Percentiles rank a stretch among this genome's conserved stretches.
Conservation (phyloP, 805 yeast species). For the Tetrapisispora namnaoensis region DNA sequence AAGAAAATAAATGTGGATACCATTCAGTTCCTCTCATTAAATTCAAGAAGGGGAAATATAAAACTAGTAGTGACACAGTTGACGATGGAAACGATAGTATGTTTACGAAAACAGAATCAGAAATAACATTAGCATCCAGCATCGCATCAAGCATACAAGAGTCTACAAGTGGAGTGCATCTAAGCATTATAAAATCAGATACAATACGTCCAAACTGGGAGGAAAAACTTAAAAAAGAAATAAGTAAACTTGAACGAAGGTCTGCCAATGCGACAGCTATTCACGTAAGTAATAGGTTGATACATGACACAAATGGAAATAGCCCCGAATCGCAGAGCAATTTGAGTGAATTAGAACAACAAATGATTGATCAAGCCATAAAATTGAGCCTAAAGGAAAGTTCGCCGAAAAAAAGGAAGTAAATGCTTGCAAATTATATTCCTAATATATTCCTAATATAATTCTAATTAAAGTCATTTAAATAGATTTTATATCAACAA, state of each 20-base stretch:
- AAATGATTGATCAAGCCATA: conserved; percentile 80
- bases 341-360: conserved; percentile 48
- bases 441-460: neutral
- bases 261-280: conserved; percentile 93
- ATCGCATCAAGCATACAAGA: neutral
- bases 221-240: conserved; percentile 55
- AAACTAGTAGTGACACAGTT: neutral
- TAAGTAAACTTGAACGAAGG: conserved; percentile 67
- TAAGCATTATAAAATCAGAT: conserved; percentile 56
- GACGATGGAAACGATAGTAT: conserved; percentile 5
- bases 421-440: conserved; percentile 3
- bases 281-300: conserved; percentile 73
- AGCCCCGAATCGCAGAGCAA: conserved; percentile 19
- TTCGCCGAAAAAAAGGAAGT: conserved; percentile 3
- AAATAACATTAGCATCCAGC: neutral
- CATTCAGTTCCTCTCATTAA: conserved; percentile 44
- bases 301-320: conserved; percentile 26
- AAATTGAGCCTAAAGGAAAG: conserved; percentile 56
- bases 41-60: conserved; percentile 11
- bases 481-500: conserved; percentile 6
- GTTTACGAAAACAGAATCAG: neutral
- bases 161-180: conserved; percentile 5
- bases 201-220: conserved; percentile 91
- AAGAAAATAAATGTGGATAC: conserved; percentile 43
- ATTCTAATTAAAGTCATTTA: neutral